Evolutionary conservation across 495 filamentous ascomycete species (phyloP).

Genomic region (Penicillium paxilli): DNA sequence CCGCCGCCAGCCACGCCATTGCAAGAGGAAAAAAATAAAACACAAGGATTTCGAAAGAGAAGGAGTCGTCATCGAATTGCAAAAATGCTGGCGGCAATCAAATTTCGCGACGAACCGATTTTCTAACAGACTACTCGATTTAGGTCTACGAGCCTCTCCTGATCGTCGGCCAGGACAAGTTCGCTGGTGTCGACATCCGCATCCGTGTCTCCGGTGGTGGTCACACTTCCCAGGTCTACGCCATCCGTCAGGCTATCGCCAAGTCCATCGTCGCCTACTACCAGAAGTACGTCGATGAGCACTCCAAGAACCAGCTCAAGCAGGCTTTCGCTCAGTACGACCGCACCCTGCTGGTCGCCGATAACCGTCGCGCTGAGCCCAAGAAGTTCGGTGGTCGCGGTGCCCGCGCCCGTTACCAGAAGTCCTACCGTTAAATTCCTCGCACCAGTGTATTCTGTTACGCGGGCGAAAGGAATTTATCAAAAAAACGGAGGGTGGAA

Average conservation of each 20-base stretch:
- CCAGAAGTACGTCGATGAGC: constrained; percentile 99
- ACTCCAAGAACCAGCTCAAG: constrained; percentile 99
- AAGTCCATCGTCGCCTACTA: constrained; percentile 99
- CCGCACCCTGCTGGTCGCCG: constrained; percentile 93
- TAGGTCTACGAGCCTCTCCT: constrained; percentile 97
- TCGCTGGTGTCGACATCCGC: constrained; percentile 94
- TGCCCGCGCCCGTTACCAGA: constrained; percentile 96
- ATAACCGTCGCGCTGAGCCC: constrained; percentile 91
- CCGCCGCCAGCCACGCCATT: constrained; percentile 2
- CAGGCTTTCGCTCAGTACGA: constrained; percentile 91
- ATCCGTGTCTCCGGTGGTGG: constrained; percentile 95
- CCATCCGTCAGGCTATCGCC: constrained; percentile 97
- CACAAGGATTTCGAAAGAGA: too few relatives aligned
- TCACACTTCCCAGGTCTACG: constrained; percentile 98
- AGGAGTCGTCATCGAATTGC: background rate
- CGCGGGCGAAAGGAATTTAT: constrained; percentile 22
- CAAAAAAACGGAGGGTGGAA: constrained; percentile 21
- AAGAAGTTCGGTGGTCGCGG: constrained; percentile 89
- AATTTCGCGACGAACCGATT: background rate
- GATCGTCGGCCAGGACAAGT: constrained; percentile 94
- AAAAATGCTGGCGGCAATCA: constrained; percentile 11
- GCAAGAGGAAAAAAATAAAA: background rate
- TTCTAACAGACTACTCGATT: constrained; percentile 10
- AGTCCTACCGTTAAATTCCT: constrained; percentile 66
- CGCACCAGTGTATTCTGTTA: constrained; percentile 18